Evolutionary conservation across 2,329 filamentous ascomycete genomes (phyloP).

Genomic region (Helicocarpus griseus): DNA sequence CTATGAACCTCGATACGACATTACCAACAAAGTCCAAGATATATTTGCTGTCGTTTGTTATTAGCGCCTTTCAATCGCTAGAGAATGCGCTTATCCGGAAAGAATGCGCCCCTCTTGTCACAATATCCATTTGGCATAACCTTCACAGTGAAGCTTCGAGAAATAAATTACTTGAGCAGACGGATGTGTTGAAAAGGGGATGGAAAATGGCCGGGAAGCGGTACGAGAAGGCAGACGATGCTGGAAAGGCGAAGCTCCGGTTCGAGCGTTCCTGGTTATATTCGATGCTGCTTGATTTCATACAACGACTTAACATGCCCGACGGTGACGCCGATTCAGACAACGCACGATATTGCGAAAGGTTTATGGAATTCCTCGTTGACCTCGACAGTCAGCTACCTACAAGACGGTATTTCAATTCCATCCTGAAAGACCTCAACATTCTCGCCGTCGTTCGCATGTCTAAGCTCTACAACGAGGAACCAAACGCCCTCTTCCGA

Average conservation of each 20-base stretch:
- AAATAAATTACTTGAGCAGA: constrained; percentile 62
- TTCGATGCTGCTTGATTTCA: constrained; percentile 71
- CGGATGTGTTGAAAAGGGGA: constrained; percentile 68
- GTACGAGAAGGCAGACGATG: constrained; percentile 76
- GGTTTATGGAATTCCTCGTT: constrained; percentile 82
- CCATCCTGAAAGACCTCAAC: constrained; percentile 76
- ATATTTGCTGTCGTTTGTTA: constrained; percentile 81
- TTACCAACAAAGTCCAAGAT: constrained; percentile 59
- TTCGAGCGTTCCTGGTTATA: constrained; percentile 95
- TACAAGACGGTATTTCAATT: constrained; percentile 87
- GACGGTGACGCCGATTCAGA: constrained; percentile 41
- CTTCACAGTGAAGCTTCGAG: constrained; percentile 66
- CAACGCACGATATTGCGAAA: constrained; percentile 73
- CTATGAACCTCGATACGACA: constrained; percentile 67
- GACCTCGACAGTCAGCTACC: constrained; percentile 90
- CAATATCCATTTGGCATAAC: constrained; percentile 93
- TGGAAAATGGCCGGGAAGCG: constrained; percentile 83
- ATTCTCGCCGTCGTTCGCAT: constrained; percentile 65
- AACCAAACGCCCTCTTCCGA: constrained; percentile 65
- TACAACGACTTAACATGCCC: constrained; percentile 57
- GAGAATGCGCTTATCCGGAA: constrained; percentile 84
- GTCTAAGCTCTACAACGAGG: constrained; percentile 67
- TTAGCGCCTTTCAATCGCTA: constrained; percentile 84
- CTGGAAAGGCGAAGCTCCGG: constrained; percentile 64
- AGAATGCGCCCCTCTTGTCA: constrained; percentile 90